A percentile compares a stretch with the other conserved stretches of the same genome.
Conservation (phyloP, 1,284 basidiomycete species). For the Sparassis latifolia region DNA sequence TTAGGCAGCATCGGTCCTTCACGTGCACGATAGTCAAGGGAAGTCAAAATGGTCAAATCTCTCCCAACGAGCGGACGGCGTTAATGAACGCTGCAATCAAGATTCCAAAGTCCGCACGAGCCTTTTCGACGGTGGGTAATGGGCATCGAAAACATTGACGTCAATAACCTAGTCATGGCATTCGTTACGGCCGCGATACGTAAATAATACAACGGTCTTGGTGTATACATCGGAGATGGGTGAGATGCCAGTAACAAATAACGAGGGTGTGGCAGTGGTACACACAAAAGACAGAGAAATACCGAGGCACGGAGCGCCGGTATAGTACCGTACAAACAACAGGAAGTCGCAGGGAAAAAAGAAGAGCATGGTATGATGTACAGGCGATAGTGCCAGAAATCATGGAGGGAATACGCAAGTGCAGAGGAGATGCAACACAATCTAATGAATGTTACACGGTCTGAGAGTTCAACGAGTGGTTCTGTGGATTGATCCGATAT, state of each 20-base stretch:
- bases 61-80: too few relatives aligned
- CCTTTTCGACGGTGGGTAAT: too few relatives aligned
- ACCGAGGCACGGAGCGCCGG: conserved; percentile 4
- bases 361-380: not conserved
- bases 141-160: conserved; percentile 1
- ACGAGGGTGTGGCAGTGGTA: too few relatives aligned
- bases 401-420: not conserved
- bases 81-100: too few relatives aligned
- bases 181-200: conserved; percentile 5
- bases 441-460: not conserved
- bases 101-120: too few relatives aligned
- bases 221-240: too few relatives aligned
- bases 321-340: conserved; percentile 2
- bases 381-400: not conserved
- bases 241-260: too few relatives aligned
- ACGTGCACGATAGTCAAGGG: too few relatives aligned
- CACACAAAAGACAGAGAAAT: not conserved
- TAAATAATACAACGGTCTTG: conserved; percentile 3
- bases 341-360: not conserved
- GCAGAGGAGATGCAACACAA: not conserved
- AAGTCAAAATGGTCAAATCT: too few relatives aligned
- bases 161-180: conserved; percentile 3
- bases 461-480: too few relatives aligned
- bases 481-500: too few relatives aligned
- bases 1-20: too few relatives aligned